Evolutionary conservation across 1,284 basidiomycete species (phyloP), one percentile per base, ranked within the genome.

Genomic region (Dichomitus squalens): DNA sequence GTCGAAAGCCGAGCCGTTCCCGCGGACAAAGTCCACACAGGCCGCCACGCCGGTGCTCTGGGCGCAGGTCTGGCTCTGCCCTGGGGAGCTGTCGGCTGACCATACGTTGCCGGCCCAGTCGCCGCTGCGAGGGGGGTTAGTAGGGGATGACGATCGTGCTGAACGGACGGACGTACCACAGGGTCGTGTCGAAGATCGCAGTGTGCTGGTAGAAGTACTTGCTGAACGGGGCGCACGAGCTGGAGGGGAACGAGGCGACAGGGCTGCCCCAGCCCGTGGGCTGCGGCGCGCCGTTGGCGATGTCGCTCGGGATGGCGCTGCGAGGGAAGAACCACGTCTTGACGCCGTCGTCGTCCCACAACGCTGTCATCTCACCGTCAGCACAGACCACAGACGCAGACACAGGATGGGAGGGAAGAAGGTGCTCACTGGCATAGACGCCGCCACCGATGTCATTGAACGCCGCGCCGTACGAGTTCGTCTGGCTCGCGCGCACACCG

Each of bases 21-120:
- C 82, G 60, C 79, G 79, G 20, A 96, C 86, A 70, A 87, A 96
- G 27, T 85, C 84, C 54, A 86, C 78, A 65, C 94, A 96, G 8
- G 88, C 89, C 34, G 85, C 74, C 71, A 85, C 87, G 46, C 93
- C 93, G 16, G 94, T 96, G 63, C 81, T 78, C 64, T 85, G 76
- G n/a, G 90, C 90, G 68, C 94, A 96, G 68, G 88, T 92, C 70
- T 87, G 80, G 5, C 82, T 83, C 74, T 95, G 91, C 49, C 93
- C 93, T 6, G 90, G 89, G 58, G 86, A 79, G 40, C 88, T 89
- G 44, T 86, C 75, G 25, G 73, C 61, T 50, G 72, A 76, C 93
- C 93, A 96, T n/a, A 84, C 88, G 41, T 78, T 79, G 49, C 87
- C 85, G 12, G 93, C 93, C 95, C 92, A 96, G 64, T 94, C 90